phyloP scores from a whole-genome alignment of 1,284 basidiomycete species.

The Boletus hoseneyae region DNA sequence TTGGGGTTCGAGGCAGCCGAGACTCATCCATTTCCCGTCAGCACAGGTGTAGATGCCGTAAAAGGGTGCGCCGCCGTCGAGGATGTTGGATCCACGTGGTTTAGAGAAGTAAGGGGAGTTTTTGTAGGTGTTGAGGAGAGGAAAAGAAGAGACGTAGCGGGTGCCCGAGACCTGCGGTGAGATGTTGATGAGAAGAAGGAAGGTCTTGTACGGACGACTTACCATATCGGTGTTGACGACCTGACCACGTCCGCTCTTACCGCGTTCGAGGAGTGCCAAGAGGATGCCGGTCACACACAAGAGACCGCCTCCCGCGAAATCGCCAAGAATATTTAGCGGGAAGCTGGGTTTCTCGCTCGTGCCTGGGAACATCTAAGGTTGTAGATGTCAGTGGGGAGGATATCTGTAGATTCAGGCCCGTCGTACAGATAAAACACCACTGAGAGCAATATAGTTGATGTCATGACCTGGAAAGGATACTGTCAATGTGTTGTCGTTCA shows the following conservation, averaged over 20 bases:
- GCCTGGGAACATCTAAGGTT: slow-evolving; percentile 64
- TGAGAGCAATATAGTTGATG: slow-evolving; percentile 83
- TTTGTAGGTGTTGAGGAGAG: slow-evolving; percentile 51
- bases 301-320: slow-evolving; percentile 81
- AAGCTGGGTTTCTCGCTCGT: slow-evolving; percentile 61
- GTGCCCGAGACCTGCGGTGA: slow-evolving; percentile 65
- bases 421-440: slow-evolving; percentile 70
- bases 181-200: background rate
- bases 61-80: slow-evolving; percentile 80
- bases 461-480: slow-evolving; percentile 59
- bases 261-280: slow-evolving; percentile 69
- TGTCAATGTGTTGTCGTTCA: slow-evolving; percentile 5
- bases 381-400: background rate
- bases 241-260: slow-evolving; percentile 64
- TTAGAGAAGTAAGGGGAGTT: slow-evolving; percentile 40
- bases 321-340: slow-evolving; percentile 75
- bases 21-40: slow-evolving; percentile 73
- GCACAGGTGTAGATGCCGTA: slow-evolving; percentile 74
- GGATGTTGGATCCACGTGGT: slow-evolving; percentile 57
- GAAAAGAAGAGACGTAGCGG: slow-evolving; percentile 72
- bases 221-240: slow-evolving; percentile 81
- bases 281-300: slow-evolving; percentile 74
- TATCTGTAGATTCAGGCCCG: background rate
- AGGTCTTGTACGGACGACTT: slow-evolving; percentile 2
- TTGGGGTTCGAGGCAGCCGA: slow-evolving; percentile 71